Conservation (phyloP, 2,329 filamentous ascomycete species). For the Fusarium annulatum region DNA sequence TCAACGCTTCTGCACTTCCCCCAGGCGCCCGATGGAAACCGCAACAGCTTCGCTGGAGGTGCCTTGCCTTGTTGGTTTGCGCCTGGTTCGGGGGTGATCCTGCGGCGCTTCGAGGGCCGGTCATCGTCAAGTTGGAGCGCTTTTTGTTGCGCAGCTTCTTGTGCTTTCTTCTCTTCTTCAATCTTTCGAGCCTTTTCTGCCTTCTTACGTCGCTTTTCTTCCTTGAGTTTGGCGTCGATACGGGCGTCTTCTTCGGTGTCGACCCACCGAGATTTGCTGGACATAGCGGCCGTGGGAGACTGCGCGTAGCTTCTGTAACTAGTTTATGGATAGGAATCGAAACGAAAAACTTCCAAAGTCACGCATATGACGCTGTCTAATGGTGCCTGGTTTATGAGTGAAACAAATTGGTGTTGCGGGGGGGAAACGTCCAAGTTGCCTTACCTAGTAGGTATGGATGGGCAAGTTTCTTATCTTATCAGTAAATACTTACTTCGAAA, state of each 20-base stretch:
- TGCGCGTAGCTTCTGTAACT: not conserved
- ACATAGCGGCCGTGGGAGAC: constrained; percentile 57
- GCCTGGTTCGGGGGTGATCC: constrained; percentile 61
- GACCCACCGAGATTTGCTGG: constrained; percentile 85
- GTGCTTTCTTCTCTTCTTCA: constrained; percentile 59
- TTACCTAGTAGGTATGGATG: not conserved
- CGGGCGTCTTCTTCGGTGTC: constrained; percentile 84
- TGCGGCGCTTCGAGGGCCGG: constrained; percentile 71
- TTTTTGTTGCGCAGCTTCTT: constrained; percentile 46
- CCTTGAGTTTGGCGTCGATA: constrained; percentile 79
- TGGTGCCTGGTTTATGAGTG: not conserved
- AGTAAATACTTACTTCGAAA: constrained; percentile 7
- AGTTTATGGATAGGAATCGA: not conserved
- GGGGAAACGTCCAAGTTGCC: not conserved
- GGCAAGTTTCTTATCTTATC: constrained; percentile 43
- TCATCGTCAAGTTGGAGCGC: constrained; percentile 34
- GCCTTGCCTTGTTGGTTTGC: constrained; percentile 37
- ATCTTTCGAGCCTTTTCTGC: constrained; percentile 80
- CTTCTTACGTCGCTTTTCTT: constrained; percentile 87
- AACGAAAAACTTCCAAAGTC: not conserved
- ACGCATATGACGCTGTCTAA: not conserved
- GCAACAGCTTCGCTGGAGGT: constrained; percentile 67
- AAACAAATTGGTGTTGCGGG: not conserved
- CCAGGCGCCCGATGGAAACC: constrained; percentile 77
- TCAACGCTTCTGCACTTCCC: constrained; percentile 80